phyloP scores from a whole-genome alignment of 768 basidiomycete species.

The Amanita exitialis region DNA sequence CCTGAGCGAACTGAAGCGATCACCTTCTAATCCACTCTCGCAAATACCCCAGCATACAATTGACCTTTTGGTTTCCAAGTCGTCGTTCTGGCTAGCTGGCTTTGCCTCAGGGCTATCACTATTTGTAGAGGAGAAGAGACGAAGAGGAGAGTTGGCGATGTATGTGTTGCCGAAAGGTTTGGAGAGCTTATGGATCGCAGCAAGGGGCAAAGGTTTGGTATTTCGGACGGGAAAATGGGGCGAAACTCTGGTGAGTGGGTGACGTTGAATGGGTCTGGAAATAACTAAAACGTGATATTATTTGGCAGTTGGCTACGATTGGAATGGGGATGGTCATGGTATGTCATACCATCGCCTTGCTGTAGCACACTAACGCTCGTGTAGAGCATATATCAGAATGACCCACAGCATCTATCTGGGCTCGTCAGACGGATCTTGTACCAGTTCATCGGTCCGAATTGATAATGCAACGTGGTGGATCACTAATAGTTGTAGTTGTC shows the following conservation, averaged over 20 bases:
- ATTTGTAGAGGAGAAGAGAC: constrained; percentile 78
- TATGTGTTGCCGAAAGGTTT: constrained; percentile 83
- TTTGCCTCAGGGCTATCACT: constrained; percentile 67
- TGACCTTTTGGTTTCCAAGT: constrained; percentile 53
- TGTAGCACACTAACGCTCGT: constrained; percentile 2
- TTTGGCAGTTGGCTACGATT: constrained; percentile 44
- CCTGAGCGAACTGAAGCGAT: constrained; percentile 23
- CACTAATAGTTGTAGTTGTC: too few relatives aligned
- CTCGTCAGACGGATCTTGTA: constrained; percentile 75
- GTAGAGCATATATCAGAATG: constrained; percentile 74
- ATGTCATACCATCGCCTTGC: constrained; percentile 15
- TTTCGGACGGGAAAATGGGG: constrained; percentile 62
- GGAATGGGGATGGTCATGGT: constrained; percentile 94
- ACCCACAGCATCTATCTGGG: constrained; percentile 75
- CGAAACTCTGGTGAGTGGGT: constrained; percentile 44
- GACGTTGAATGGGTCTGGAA: not conserved
- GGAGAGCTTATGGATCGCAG: constrained; percentile 84
- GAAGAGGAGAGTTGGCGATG: constrained; percentile 91
- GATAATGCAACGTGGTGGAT: not conserved
- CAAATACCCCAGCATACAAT: constrained; percentile 36
- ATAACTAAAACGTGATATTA: constrained; percentile 5
- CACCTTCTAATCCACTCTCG: constrained; percentile 21
- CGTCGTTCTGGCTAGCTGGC: constrained; percentile 68
- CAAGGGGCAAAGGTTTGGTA: constrained; percentile 67
- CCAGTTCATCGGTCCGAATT: constrained; percentile 87